Evolutionary conservation across 176 grass and related monocot genomes (phyloP).

Genomic region (Cenchrus fungigraminus): DNA sequence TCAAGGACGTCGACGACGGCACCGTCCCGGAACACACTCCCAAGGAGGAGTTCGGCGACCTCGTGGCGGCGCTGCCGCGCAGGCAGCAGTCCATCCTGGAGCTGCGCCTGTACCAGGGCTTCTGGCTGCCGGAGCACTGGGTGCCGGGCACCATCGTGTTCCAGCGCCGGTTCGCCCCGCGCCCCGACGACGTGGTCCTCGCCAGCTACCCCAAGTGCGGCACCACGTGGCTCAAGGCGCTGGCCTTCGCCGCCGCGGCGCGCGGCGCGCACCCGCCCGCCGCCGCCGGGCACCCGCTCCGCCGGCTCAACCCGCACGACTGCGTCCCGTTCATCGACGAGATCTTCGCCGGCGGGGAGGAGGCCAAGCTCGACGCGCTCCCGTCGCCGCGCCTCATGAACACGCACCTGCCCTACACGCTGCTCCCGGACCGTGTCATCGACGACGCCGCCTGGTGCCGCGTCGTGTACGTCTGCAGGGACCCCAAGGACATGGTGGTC

Average conservation of each 20-base stretch:
- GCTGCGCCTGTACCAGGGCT: slow-evolving; percentile 38
- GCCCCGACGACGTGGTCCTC: slow-evolving; percentile 47
- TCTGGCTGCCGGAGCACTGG: slow-evolving; percentile 37
- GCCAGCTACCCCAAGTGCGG: slow-evolving; percentile 54
- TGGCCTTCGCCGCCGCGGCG: slow-evolving; percentile 34
- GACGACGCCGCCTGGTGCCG: no score
- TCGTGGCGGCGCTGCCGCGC: slow-evolving; percentile 36
- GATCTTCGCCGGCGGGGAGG: no score
- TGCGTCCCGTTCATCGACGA: no score
- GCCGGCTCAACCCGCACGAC: no score
- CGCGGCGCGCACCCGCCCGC: background rate
- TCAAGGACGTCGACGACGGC: slow-evolving; percentile 31
- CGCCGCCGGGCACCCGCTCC: no score
- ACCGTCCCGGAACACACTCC: background rate
- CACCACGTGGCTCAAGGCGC: slow-evolving; percentile 50
- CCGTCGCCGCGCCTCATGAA: no score
- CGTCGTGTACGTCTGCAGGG: no score
- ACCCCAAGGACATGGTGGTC: no score
- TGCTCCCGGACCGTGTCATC: no score
- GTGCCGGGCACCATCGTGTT: slow-evolving; percentile 29
- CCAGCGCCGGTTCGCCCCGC: slow-evolving; percentile 36
- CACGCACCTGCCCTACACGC: no score
- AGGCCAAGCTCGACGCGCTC: no score
- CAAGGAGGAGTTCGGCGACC: slow-evolving; percentile 21
- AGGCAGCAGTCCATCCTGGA: background rate